Evolutionary conservation across 805 yeast species (phyloP).

Genomic region (Candida succiphila): DNA sequence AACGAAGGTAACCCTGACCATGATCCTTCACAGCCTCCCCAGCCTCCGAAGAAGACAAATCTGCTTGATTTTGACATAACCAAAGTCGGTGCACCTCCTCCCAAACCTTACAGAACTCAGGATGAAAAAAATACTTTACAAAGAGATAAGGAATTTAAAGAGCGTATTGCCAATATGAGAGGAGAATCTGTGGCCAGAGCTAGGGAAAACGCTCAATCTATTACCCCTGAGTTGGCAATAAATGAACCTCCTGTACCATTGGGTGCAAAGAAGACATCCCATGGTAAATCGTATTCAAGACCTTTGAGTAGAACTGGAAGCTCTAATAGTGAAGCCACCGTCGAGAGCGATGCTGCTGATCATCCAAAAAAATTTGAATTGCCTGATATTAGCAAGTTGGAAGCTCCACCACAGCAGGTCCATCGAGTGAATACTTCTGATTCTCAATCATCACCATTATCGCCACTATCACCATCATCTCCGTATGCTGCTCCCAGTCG

Average conservation of each 20-base stretch:
- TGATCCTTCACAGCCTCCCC: conserved; percentile 6
- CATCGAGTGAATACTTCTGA: conserved; percentile 1
- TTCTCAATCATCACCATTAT: conserved; percentile 1
- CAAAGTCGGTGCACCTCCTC: conserved; percentile 38
- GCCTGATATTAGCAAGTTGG: conserved; percentile 16
- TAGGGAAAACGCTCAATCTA: conserved; percentile 4
- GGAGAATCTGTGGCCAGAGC: conserved; percentile 20
- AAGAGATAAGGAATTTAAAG: conserved; percentile 13
- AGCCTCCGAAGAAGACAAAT: conserved; percentile 7
- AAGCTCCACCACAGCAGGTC: conserved; percentile 16
- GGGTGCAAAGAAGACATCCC: conserved; percentile 3
- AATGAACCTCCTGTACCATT: conserved; percentile 1
- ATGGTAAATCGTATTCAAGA: no score
- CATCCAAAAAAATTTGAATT: conserved; percentile 12
- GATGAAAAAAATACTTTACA: conserved; percentile 15
- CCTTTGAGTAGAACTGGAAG: conserved; percentile 4
- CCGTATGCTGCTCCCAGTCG: conserved; percentile 1
- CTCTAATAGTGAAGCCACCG: conserved; percentile 5
- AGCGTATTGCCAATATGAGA: conserved; percentile 16
- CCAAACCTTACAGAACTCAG: conserved; percentile 21
- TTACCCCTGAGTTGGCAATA: not conserved
- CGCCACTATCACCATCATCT: conserved; percentile 1
- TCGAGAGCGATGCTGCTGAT: conserved; percentile 1
- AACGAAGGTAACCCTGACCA: not conserved
- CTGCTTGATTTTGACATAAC: conserved; percentile 24